A percentile compares a stretch with the other conserved stretches of the same genome.
Conservation (phyloP, 306 rosid species). For the Boehmeria nivea region DNA sequence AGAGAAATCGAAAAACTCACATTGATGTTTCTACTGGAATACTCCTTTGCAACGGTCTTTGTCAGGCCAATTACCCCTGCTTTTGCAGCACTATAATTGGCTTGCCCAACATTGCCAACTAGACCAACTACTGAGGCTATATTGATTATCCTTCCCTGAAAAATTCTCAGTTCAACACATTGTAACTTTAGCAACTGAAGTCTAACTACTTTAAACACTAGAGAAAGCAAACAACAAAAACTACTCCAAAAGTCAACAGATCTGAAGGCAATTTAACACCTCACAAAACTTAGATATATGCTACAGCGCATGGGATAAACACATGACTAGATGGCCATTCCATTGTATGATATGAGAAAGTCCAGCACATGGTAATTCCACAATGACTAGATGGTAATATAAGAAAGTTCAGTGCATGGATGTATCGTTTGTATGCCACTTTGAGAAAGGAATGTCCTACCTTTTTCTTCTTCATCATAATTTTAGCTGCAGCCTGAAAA, state of each 20-base stretch:
- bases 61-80: constrained; percentile 98
- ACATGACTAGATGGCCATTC: too few relatives aligned
- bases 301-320: too few relatives aligned
- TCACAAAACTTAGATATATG: too few relatives aligned
- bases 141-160: constrained; percentile 94
- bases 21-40: constrained; percentile 80
- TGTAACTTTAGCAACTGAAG: constrained; percentile 4
- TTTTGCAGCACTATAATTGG: constrained; percentile 97
- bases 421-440: too few relatives aligned
- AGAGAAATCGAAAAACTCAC: constrained; percentile 28
- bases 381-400: too few relatives aligned
- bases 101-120: constrained; percentile 91
- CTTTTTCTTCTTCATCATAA: constrained; percentile 95
- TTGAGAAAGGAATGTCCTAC: too few relatives aligned
- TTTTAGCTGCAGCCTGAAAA: constrained; percentile 81
- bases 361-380: too few relatives aligned
- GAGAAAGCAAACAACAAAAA: not conserved
- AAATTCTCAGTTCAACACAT: constrained; percentile 6
- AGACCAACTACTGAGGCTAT: constrained; percentile 93
- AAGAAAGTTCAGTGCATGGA: too few relatives aligned
- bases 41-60: constrained; percentile 84
- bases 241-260: not conserved
- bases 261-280: not conserved
- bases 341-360: too few relatives aligned
- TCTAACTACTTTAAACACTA: not conserved